A percentile compares a stretch with the other conserved stretches of the same genome.
Evolutionary conservation across 2,329 filamentous ascomycete species (phyloP).

Genomic region (Dryadomyces quercivorus): DNA sequence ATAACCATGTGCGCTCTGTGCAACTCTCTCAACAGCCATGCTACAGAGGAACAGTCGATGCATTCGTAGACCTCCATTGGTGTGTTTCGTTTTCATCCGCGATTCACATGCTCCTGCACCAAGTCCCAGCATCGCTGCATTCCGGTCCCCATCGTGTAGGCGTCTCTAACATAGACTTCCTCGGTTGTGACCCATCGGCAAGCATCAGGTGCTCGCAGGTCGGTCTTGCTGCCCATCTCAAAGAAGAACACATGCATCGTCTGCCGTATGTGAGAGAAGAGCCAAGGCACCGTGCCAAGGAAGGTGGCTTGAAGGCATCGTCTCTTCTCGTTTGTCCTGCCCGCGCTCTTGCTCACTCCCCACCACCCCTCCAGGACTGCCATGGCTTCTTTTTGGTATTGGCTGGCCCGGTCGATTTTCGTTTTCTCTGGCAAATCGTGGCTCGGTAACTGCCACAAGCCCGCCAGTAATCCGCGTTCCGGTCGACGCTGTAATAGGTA

Average conservation of each 20-base stretch:
- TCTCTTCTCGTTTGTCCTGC: neutral
- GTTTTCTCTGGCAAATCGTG: slow-evolving; percentile 8
- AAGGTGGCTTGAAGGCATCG: slow-evolving; percentile 20
- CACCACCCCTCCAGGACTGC: slow-evolving; percentile 1
- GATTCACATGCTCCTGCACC: neutral
- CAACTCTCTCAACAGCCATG: neutral
- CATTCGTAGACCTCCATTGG: neutral
- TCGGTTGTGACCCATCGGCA: neutral
- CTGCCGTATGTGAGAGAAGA: slow-evolving; percentile 43
- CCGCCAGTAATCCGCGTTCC: slow-evolving; percentile 39
- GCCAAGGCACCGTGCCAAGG: slow-evolving; percentile 42
- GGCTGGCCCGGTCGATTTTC: neutral
- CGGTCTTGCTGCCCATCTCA: neutral
- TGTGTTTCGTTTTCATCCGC: neutral
- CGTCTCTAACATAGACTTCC: neutral
- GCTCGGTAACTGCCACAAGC: slow-evolving; percentile 45
- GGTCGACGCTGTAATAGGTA: slow-evolving; percentile 39
- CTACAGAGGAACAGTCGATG: neutral
- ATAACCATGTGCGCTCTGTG: neutral
- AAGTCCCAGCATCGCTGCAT: slow-evolving; percentile 3
- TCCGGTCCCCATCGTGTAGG: slow-evolving; percentile 1
- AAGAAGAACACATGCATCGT: slow-evolving; percentile 46
- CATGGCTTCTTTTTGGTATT: slow-evolving; percentile 2
- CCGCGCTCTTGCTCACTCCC: no score
- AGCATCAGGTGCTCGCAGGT: neutral